A percentile compares a stretch with the other conserved stretches of the same genome.
phyloP scores from a whole-genome alignment of 2,329 filamentous ascomycete species.

The Ramularia collo-cygni region DNA sequence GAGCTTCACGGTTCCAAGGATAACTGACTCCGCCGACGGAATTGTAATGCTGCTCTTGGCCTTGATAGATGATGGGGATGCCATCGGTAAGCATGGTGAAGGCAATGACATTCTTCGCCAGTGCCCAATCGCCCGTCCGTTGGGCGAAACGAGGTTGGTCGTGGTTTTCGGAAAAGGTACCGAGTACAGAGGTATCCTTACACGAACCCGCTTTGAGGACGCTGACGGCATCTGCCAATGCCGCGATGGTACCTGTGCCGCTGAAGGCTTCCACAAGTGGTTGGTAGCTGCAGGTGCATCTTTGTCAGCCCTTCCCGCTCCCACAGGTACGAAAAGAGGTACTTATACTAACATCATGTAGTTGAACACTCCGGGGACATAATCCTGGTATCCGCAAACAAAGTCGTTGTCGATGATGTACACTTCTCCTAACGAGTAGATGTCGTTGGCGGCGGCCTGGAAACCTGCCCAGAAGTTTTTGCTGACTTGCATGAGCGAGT shows the following conservation, averaged over 20 bases:
- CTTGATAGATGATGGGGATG: conserved; percentile 59
- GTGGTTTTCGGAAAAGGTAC: conserved; percentile 35
- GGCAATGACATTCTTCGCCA: conserved; percentile 55
- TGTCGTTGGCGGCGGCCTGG: conserved; percentile 25
- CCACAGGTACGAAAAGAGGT: conserved; percentile 22
- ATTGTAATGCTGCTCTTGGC: conserved; percentile 56
- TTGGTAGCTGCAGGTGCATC: conserved; percentile 28
- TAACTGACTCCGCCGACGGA: conserved; percentile 27
- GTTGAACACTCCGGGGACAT: conserved; percentile 42
- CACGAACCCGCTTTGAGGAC: conserved; percentile 29
- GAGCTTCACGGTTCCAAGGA: conserved; percentile 37
- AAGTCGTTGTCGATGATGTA: conserved; percentile 32
- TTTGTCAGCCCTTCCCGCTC: conserved; percentile 6
- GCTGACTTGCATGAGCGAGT: conserved; percentile 43
- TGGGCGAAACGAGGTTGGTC: conserved; percentile 38
- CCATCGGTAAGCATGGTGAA: conserved; percentile 57
- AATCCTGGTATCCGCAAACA: conserved; percentile 38
- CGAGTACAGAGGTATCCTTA: conserved; percentile 33
- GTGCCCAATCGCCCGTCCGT: conserved; percentile 46
- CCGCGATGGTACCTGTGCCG: conserved; percentile 32
- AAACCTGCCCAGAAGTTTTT: conserved; percentile 37
- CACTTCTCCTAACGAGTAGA: conserved; percentile 44
- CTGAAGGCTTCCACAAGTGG: conserved; percentile 33
- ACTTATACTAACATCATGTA: conserved; percentile 34
- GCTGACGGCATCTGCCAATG: conserved; percentile 31